Percentiles rank a stretch among this genome's conserved stretches.
phyloP scores from a whole-genome alignment of 2,329 filamentous ascomycete genomes.

The Aureobasidium lini region DNA sequence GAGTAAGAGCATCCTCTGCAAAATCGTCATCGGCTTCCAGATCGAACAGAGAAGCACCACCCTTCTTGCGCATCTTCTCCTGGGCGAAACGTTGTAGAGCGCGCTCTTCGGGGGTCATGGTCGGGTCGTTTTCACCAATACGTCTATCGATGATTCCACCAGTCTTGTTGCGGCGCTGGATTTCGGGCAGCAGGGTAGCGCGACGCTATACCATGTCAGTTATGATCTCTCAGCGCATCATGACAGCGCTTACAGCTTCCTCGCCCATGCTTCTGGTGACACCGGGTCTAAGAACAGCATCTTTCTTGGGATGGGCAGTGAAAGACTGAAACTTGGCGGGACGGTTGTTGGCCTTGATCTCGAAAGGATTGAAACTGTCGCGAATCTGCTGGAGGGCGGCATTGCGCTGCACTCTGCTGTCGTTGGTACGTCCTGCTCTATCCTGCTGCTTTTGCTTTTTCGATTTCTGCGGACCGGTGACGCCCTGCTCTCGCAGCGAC shows the following conservation, averaged over 20 bases:
- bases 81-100: slow-evolving; percentile 84
- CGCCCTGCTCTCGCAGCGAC: slow-evolving; percentile 79
- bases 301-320: slow-evolving; percentile 47
- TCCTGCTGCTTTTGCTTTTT: slow-evolving; percentile 85
- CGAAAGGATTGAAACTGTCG: slow-evolving; percentile 96
- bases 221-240: background rate
- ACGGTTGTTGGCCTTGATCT: slow-evolving; percentile 68
- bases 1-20: slow-evolving; percentile 60
- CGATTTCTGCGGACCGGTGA: slow-evolving; percentile 84
- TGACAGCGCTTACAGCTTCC: slow-evolving; percentile 54
- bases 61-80: slow-evolving; percentile 74
- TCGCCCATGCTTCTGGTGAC: slow-evolving; percentile 81
- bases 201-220: slow-evolving; percentile 50
- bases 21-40: slow-evolving; percentile 70
- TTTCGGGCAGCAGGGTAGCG: slow-evolving; percentile 78
- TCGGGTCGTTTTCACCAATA: slow-evolving; percentile 91
- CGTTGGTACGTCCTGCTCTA: slow-evolving; percentile 38
- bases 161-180: slow-evolving; percentile 82
- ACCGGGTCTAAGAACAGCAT: slow-evolving; percentile 61
- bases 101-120: slow-evolving; percentile 86
- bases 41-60: slow-evolving; percentile 77
- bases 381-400: slow-evolving; percentile 78
- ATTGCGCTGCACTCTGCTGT: slow-evolving; percentile 69
- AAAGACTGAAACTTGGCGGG: slow-evolving; percentile 82
- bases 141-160: slow-evolving; percentile 88